Base-by-base conservation (phyloP, 2,329 filamentous ascomycete genomes). In the Monilinia laxa region DNA sequence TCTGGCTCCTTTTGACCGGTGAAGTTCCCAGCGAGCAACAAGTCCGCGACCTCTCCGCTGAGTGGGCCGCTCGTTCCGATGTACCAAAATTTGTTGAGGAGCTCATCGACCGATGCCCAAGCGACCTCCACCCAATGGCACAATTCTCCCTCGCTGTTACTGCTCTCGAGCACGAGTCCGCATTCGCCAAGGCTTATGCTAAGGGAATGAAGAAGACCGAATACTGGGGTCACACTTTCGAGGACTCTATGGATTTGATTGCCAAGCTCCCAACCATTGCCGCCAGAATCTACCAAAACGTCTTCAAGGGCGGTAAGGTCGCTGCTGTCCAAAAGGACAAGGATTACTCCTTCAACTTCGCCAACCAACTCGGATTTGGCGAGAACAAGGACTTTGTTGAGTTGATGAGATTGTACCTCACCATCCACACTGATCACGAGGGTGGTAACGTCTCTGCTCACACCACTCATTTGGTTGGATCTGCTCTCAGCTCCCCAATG, bases 221-320 rank as follows among this genome's bases (percentile, higher is more conserved):
- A 76, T 99, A 99, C 91, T 99, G 95, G 95, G 88, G 90, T 82
- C 93, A 98, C 87, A 97, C 93, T 76, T 99, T 96, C 78, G 95
- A 99, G 88, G 95, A 99, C 84, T 95, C 93, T 70, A 98, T 99
- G 94, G 94, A 99, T 83, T 86, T 99, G 80, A 99, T 99, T 80
- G 95, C 95, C 79, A 98, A 98, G 90, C 91, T 99, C 76, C 95
- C 95, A 79, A 97, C 92, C 80, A 97, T 99, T 77, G 95, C 95
- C 72, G 85, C 95, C 71, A 92, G 93, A 84, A 99, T 99, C 87
- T 99, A 99, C 90, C 95, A 96, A 85, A 99, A 99, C 81, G 90
- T 98, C 80, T 99, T 96, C 92, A 97, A 98, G 89, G 95, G 96
- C 78, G 95, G 95, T 84, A 98, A 98, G 90, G 94, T 99, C 74